Percentiles rank a stretch among this genome's conserved stretches.
Evolutionary conservation across 2,329 filamentous ascomycete genomes (phyloP).

Genomic region (Sporothrix humicola): DNA sequence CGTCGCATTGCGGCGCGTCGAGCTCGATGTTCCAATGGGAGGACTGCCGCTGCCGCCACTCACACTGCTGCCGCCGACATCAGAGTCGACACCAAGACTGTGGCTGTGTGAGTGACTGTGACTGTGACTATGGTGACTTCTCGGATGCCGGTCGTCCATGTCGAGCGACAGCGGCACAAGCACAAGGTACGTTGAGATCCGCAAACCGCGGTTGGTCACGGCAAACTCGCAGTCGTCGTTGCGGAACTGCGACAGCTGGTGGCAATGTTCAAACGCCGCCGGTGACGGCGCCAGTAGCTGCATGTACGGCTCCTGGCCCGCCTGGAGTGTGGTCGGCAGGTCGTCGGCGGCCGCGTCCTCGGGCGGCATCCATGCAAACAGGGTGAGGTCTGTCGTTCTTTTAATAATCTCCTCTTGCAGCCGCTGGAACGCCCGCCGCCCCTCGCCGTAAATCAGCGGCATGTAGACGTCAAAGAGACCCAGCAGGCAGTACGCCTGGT

Average conservation of each 20-base stretch:
- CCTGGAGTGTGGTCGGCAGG: neutral
- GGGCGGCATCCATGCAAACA: conserved; percentile 33
- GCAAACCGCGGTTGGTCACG: conserved; percentile 36
- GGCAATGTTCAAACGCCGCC: conserved; percentile 26
- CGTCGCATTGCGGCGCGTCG: neutral
- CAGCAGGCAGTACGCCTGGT: conserved; percentile 38
- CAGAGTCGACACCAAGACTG: neutral
- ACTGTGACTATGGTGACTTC: neutral
- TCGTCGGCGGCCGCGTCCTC: neutral
- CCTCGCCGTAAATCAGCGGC: conserved; percentile 39
- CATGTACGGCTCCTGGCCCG: conserved; percentile 11
- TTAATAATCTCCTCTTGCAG: conserved; percentile 37
- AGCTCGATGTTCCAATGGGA: neutral
- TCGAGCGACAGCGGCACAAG: conserved; percentile 30
- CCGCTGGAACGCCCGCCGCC: conserved; percentile 35
- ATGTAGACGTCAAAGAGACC: conserved; percentile 39
- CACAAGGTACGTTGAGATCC: conserved; percentile 32
- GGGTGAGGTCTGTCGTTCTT: conserved; percentile 29
- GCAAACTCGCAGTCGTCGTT: conserved; percentile 34
- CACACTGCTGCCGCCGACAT: neutral
- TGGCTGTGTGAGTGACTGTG: neutral
- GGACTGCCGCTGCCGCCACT: conserved; percentile 13
- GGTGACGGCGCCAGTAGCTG: conserved; percentile 34
- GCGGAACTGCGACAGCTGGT: conserved; percentile 28
- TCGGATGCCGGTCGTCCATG: neutral